Evolutionary conservation across 208 protist species (phyloP), one percentile per base, ranked within the genome.

Genomic region (Acanthamoeba sp.): DNA sequence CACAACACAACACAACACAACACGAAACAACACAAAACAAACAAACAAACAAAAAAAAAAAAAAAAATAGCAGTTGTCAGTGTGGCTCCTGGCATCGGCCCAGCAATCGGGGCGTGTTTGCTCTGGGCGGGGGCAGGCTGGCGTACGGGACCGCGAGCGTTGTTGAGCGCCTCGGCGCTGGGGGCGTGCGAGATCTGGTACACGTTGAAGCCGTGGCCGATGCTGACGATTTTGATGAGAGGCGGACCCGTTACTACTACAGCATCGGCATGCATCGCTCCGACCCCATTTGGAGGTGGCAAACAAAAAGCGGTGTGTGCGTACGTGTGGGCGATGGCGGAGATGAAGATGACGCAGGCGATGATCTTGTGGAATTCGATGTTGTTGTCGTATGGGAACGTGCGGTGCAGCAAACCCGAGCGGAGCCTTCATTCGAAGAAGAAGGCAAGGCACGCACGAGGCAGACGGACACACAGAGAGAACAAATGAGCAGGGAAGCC

Each of bases 361-460:
- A 94, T 34, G 36, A 91, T 80, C 69, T 91, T 95, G 85, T 98
- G 97, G 57, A 97, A 97, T 24, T 73, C 42, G 32, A 98, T 94
- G 87, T 97, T 97, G 36, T 97, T 95, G 55, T 98, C 97, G 5
- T 97, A 80, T 57, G 96, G 96, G 22, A 97, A 16, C 55, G 92
- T 94, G 9, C 52, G 57, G 64, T 88, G 80, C 12, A 97, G n/a
- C 29, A 94, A 96, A 14, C 94, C 95, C 12, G 73, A 76, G 78
- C 95, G 94, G 0, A 96, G 29, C 59, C 87, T 92, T 14, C 18
- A 29, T 24, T 24, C 40, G 9, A 12, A 52, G 7, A 50, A 50
- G 9, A n/a, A 29, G 36, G 14, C 38, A 52, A 29, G 7, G 73
- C n/a, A n/a, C n/a, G n/a, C n/a, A n/a, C n/a, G n/a, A n/a, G n/a